phyloP scores from a whole-genome alignment of 202 grass and related monocot species.

The Saccharum hybrid region DNA sequence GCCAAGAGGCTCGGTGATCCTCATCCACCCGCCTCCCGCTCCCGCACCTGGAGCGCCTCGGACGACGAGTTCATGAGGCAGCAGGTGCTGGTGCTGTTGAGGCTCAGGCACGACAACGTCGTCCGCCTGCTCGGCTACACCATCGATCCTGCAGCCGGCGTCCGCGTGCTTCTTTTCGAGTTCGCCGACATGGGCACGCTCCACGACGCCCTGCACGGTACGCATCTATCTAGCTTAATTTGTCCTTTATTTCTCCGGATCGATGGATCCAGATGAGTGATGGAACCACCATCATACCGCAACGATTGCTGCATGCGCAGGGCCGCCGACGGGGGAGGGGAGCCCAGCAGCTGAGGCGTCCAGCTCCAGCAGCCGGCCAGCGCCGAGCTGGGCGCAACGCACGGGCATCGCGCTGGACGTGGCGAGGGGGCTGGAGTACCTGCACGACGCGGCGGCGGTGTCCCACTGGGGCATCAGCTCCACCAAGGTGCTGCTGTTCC shows the following conservation, averaged over 20 bases:
- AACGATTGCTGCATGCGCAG: too few relatives aligned
- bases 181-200: constrained; percentile 58
- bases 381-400: constrained; percentile 57
- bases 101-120: constrained; percentile 59
- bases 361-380: too few relatives aligned
- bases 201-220: constrained; percentile 64
- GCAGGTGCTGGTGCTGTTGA: constrained; percentile 47
- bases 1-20: too few relatives aligned
- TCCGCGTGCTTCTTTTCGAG: constrained; percentile 55
- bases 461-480: constrained; percentile 62
- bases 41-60: neutral
- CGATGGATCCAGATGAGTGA: too few relatives aligned
- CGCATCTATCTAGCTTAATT: too few relatives aligned
- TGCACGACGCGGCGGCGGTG: constrained; percentile 60
- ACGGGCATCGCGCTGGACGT: constrained; percentile 41
- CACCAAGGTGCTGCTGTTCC: constrained; percentile 59
- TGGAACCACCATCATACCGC: too few relatives aligned
- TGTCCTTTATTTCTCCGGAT: too few relatives aligned
- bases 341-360: too few relatives aligned
- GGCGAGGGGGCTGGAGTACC: constrained; percentile 63
- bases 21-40: too few relatives aligned
- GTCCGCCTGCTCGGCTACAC: constrained; percentile 58
- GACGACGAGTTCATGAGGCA: constrained; percentile 43
- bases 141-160: constrained; percentile 30
- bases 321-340: too few relatives aligned